Percentiles rank a stretch among this genome's conserved stretches.
These are phyloP conservation scores for Cornus suecica DNA, from an alignment of 148 eudicot species.

Conservation along the genomic window DNA sequence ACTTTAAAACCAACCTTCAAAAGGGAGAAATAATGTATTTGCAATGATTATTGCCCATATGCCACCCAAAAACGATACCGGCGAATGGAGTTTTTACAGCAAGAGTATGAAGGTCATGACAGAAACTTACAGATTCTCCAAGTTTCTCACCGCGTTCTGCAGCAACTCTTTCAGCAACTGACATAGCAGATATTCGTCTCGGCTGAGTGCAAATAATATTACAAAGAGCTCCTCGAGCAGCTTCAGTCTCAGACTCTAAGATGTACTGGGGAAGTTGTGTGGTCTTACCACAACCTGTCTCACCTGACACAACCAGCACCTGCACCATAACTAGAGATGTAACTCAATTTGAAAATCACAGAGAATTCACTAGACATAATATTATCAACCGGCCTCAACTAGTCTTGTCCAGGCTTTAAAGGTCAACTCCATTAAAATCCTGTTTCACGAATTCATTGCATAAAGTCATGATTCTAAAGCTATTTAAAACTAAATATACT, in stretches of 20 bases:
- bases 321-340: slow-evolving; percentile 23
- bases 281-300: slow-evolving; percentile 98
- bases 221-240: slow-evolving; percentile 81
- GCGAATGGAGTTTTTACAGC: neutral
- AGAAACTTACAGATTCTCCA: slow-evolving; percentile 81
- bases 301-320: slow-evolving; percentile 96
- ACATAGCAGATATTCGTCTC: slow-evolving; percentile 94
- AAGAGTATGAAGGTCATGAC: slow-evolving; percentile 9
- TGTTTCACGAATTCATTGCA: neutral
- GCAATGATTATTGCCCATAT: neutral
- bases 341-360: neutral
- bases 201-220: slow-evolving; percentile 96
- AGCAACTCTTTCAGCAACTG: slow-evolving; percentile 98
- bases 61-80: slow-evolving; percentile 4
- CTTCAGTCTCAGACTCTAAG: slow-evolving; percentile 89
- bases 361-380: neutral
- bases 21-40: neutral
- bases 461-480: neutral
- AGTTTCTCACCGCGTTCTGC: slow-evolving; percentile 91
- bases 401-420: neutral
- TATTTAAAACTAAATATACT: too few species aligned
- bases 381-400: neutral
- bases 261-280: slow-evolving; percentile 98
- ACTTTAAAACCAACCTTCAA: slow-evolving; percentile 91
- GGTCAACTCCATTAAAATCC: neutral